These are phyloP conservation scores for Coniochaeta ligniaria DNA, from an alignment of 2,329 filamentous ascomycete genomes.

Conservation along the genomic window DNA sequence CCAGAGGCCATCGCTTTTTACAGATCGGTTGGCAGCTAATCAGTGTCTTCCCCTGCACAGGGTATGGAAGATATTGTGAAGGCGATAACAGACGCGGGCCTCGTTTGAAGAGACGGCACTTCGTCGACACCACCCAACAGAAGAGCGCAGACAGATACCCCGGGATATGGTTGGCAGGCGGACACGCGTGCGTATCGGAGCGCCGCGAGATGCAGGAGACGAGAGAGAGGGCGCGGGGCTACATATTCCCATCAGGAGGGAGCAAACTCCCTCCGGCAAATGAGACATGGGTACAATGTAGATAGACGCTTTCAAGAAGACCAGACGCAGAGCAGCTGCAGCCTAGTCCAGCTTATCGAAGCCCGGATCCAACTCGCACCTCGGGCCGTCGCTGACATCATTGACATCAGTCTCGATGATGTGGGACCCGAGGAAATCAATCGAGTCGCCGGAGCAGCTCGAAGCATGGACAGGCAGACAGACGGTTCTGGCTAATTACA, in stretches of 20 bases:
- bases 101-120: conserved; percentile 24
- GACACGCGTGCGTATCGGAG: background rate
- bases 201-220: background rate
- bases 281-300: conserved; percentile 19
- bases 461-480: background rate
- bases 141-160: background rate
- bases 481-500: background rate
- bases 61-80: conserved; percentile 25
- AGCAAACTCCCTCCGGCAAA: conserved; percentile 20
- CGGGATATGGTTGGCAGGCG: background rate
- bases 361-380: background rate
- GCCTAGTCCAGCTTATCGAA: background rate
- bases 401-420: background rate
- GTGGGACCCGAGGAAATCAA: background rate
- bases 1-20: conserved; percentile 1
- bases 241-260: conserved; percentile 21
- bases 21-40: conserved; percentile 14
- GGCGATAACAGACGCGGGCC: conserved; percentile 30
- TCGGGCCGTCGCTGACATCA: background rate
- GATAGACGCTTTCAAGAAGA: conserved; percentile 10
- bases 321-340: background rate
- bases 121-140: conserved; percentile 3
- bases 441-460: background rate
- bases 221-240: conserved; percentile 8
- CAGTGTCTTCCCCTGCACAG: conserved; percentile 16